phyloP scores from a whole-genome alignment of 2,329 filamentous ascomycete species.

The Penicillium sclerotiorum region DNA sequence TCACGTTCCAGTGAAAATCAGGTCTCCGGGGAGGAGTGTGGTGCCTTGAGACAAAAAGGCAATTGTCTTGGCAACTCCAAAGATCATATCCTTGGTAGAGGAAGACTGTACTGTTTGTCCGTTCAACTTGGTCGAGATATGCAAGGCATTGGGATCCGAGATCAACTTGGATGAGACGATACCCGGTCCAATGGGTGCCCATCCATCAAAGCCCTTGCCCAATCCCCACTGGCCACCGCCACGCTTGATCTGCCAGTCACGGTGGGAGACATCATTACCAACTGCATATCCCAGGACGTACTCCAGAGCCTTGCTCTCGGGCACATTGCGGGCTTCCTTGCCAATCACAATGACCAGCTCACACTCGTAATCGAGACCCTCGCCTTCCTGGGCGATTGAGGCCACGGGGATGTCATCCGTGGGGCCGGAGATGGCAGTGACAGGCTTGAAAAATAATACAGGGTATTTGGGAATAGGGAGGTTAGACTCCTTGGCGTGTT shows the following conservation, averaged over 20 bases:
- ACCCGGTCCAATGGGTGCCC: constrained; percentile 72
- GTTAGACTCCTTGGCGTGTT: constrained; percentile 70
- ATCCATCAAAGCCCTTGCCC: constrained; percentile 75
- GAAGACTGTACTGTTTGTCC: constrained; percentile 52
- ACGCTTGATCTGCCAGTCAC: constrained; percentile 72
- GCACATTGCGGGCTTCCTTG: constrained; percentile 65
- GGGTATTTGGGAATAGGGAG: constrained; percentile 72
- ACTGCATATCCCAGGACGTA: constrained; percentile 75
- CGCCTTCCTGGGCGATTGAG: constrained; percentile 63
- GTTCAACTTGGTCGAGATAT: constrained; percentile 53
- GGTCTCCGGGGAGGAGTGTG: constrained; percentile 44
- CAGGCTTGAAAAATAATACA: constrained; percentile 73
- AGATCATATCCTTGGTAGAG: constrained; percentile 54
- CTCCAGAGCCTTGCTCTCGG: constrained; percentile 66
- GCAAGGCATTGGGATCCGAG: constrained; percentile 43
- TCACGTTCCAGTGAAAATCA: constrained; percentile 51
- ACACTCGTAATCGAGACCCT: constrained; percentile 77
- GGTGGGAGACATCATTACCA: constrained; percentile 79
- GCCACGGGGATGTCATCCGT: constrained; percentile 68
- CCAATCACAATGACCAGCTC: constrained; percentile 76
- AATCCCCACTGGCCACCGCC: constrained; percentile 71
- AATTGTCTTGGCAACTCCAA: constrained; percentile 50
- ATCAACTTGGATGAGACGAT: constrained; percentile 62
- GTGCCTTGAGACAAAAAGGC: constrained; percentile 50
- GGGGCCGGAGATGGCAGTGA: constrained; percentile 66